Percentiles rank a stretch among this genome's conserved stretches.
phyloP scores from a whole-genome alignment of 202 grass and related monocot genomes.

The Setaria viridis region DNA sequence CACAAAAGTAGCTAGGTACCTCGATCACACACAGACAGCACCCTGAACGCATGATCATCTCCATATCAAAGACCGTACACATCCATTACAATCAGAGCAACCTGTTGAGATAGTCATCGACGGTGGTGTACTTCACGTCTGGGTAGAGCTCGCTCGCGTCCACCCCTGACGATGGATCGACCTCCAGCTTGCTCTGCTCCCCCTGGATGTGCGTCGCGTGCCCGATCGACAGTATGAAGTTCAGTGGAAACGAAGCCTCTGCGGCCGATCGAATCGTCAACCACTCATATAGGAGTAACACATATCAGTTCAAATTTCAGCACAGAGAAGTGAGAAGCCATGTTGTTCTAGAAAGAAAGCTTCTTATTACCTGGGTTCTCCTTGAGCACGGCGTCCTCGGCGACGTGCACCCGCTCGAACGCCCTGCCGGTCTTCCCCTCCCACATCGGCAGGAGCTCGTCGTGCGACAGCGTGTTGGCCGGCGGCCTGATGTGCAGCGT shows the following conservation, averaged over 20 bases:
- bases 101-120: conserved; percentile 52
- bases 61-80: too few relatives aligned
- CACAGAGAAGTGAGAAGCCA: too few relatives aligned
- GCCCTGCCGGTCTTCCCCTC: conserved; percentile 63
- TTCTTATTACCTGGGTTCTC: conserved; percentile 50
- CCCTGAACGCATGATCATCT: too few relatives aligned
- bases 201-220: conserved; percentile 54
- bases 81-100: conserved; percentile 19
- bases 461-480: conserved; percentile 54
- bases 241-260: conserved; percentile 46
- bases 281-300: not conserved
- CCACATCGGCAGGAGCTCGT: conserved; percentile 61
- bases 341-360: too few relatives aligned
- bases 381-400: conserved; percentile 57
- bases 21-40: too few relatives aligned
- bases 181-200: conserved; percentile 44
- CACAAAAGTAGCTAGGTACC: too few relatives aligned
- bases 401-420: conserved; percentile 44
- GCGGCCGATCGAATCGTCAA: not conserved
- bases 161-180: conserved; percentile 51
- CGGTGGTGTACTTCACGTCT: conserved; percentile 56
- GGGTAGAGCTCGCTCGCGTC: conserved; percentile 65
- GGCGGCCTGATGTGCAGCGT: conserved; percentile 46
- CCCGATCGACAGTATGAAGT: conserved; percentile 37
- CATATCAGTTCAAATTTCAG: not conserved